A percentile compares a stretch with the other conserved stretches of the same genome.
These are phyloP conservation scores for Avena eriantha DNA, from an alignment of 176 grass and related monocot genomes.

Conservation along the genomic window DNA sequence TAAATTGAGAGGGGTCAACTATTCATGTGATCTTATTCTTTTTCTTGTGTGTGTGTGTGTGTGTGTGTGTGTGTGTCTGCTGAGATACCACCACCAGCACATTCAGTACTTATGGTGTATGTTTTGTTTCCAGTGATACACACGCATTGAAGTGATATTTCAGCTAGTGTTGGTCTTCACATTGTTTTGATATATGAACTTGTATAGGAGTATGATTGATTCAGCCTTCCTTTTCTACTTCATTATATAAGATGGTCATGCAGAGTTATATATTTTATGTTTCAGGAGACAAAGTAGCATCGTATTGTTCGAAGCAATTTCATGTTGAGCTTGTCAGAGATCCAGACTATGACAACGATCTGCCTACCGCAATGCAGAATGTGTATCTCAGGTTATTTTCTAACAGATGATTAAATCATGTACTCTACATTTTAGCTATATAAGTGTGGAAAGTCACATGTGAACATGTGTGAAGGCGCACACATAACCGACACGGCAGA, in stretches of 20 bases:
- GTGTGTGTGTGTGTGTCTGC: no score
- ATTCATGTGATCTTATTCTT: not conserved
- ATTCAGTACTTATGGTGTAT: not conserved
- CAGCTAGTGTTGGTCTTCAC: not conserved
- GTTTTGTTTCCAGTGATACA: not conserved
- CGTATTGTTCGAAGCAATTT: not conserved
- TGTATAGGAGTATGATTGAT: not conserved
- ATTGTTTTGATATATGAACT: not conserved
- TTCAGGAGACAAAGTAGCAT: slow-evolving; percentile 21
- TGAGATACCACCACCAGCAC: not conserved
- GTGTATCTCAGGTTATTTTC: slow-evolving; percentile 5
- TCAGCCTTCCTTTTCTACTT: not conserved
- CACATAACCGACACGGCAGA: not conserved
- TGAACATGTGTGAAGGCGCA: not conserved
- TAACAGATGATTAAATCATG: not conserved
- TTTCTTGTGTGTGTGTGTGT: not conserved
- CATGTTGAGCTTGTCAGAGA: not conserved
- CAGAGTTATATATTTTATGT: slow-evolving; percentile 8
- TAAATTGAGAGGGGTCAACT: not conserved
- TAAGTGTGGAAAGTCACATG: not conserved
- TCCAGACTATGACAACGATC: not conserved
- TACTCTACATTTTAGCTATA: not conserved
- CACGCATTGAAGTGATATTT: not conserved
- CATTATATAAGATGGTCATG: not conserved
- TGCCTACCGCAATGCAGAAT: not conserved